Evolutionary conservation across 2,329 filamentous ascomycete species (phyloP), one percentile per base, ranked within the genome.

Genomic region (Aspergillus jensenii): DNA sequence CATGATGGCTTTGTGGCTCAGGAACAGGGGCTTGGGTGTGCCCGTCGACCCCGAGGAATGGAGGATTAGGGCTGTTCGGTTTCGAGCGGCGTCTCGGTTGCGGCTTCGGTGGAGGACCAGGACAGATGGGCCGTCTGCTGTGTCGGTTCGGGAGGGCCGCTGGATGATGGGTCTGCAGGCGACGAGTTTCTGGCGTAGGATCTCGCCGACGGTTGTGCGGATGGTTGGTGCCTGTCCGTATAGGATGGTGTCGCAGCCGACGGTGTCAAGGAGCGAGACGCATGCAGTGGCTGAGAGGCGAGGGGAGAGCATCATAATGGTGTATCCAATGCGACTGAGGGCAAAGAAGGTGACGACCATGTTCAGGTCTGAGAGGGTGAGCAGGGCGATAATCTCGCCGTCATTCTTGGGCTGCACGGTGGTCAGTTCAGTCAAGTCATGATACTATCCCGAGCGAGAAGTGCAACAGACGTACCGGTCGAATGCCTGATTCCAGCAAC

Each of bases 21-120:
- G 71, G 14, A 74, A 69, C 2, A 81, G 66, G 3, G 79, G 78
- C 57, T 81, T 81, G 0, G 79, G 79, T 4, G 76, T 71, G 1
- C 79, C 78, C 0, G 79, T 81, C 2, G 79, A 80, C 0, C 80
- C 80, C 0, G 79, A 81, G 0, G 79, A 81, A 60, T 82, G 80
- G 41, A 77, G 71, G 27, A 81, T 79, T 33, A 80, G 61, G 0
- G 74, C 74, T 1, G 71, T 62, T 48, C 73, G 72, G 27, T 51
- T 64, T 17, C 40, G 70, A 63, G 62, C 76, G 61, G 37, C 61
- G 49, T 66, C 72, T 23, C 60, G 59, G 61, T 63, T 67, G 6
- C 61, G 62, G 31, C 51, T 60, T 6, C 62, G 59, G 23, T 62
- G 54, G 6, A 71, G 37, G 21, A 65, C 39, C 7, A 68, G 17